Conservation (phyloP, 164 flowering plant species). For the Brasenia schreberi region DNA sequence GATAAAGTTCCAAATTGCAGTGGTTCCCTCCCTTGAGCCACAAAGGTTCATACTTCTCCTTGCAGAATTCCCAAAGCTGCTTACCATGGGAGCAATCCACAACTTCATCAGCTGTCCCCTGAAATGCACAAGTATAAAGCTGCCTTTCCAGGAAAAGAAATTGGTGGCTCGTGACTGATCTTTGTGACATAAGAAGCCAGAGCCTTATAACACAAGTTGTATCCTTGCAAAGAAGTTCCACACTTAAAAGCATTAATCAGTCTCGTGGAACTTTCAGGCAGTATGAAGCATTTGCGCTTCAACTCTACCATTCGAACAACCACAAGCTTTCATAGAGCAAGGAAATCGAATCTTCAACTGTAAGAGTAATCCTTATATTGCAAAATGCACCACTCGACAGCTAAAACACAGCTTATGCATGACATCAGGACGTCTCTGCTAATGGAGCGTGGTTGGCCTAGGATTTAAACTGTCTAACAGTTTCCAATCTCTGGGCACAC, state of each 20-base stretch:
- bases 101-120: constrained; percentile 71
- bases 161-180: too few relatives aligned
- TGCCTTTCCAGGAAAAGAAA: too few relatives aligned
- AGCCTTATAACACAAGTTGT: neutral
- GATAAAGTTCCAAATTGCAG: constrained; percentile 53
- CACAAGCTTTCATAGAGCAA: too few relatives aligned
- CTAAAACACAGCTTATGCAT: too few relatives aligned
- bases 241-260: neutral
- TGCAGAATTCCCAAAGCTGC: constrained; percentile 62
- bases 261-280: neutral
- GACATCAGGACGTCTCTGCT: too few relatives aligned
- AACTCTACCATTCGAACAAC: neutral
- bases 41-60: constrained; percentile 62
- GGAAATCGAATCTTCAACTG: too few relatives aligned
- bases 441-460: too few relatives aligned
- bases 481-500: too few relatives aligned
- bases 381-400: too few relatives aligned
- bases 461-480: too few relatives aligned
- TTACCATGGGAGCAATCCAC: constrained; percentile 65
- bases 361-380: too few relatives aligned
- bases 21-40: constrained; percentile 61
- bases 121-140: neutral
- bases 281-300: neutral
- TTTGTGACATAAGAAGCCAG: neutral
- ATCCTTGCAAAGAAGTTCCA: neutral